A percentile compares a stretch with the other conserved stretches of the same genome.
Evolutionary conservation across 352 stramenopile species (phyloP).

Genomic region (Aphanomyces cochlioides): DNA sequence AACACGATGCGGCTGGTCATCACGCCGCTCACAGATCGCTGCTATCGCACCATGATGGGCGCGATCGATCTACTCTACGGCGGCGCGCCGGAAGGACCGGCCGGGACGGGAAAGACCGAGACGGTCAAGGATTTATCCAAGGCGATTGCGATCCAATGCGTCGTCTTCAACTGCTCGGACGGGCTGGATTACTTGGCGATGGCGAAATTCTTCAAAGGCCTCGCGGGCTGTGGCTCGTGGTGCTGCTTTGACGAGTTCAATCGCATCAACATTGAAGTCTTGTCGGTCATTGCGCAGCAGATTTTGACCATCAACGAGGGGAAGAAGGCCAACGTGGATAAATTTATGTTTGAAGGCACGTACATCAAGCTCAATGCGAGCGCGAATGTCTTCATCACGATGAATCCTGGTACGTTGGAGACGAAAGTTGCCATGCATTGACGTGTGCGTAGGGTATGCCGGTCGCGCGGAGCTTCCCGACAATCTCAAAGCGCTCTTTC

Average conservation of each 20-base stretch:
- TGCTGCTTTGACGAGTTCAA: slow-evolving; percentile 96
- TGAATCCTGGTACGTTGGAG: slow-evolving; percentile 86
- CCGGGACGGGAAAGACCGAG: slow-evolving; percentile 94
- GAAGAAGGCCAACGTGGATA: slow-evolving; percentile 86
- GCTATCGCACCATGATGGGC: slow-evolving; percentile 93
- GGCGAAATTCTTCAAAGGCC: slow-evolving; percentile 95
- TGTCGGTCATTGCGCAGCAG: slow-evolving; percentile 93
- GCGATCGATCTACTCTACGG: slow-evolving; percentile 92
- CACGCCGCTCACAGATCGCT: slow-evolving; percentile 91
- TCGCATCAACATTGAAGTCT: slow-evolving; percentile 93
- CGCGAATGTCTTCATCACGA: slow-evolving; percentile 93
- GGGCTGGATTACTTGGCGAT: slow-evolving; percentile 91
- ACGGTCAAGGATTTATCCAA: slow-evolving; percentile 94
- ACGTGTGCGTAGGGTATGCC: slow-evolving; percentile 69
- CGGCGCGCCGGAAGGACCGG: slow-evolving; percentile 88
- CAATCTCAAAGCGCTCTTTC: slow-evolving; percentile 93
- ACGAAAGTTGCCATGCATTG: background rate
- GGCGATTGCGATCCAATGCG: slow-evolving; percentile 92
- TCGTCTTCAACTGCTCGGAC: slow-evolving; percentile 93
- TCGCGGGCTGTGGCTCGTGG: slow-evolving; percentile 90
- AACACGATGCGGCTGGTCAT: slow-evolving; percentile 93
- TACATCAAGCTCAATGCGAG: slow-evolving; percentile 91
- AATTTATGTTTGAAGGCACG: slow-evolving; percentile 92
- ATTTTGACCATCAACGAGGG: slow-evolving; percentile 92
- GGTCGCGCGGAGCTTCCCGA: slow-evolving; percentile 92